Base-by-base conservation (phyloP, 2,329 filamentous ascomycete genomes). In the Sclerotinia nivalis region DNA sequence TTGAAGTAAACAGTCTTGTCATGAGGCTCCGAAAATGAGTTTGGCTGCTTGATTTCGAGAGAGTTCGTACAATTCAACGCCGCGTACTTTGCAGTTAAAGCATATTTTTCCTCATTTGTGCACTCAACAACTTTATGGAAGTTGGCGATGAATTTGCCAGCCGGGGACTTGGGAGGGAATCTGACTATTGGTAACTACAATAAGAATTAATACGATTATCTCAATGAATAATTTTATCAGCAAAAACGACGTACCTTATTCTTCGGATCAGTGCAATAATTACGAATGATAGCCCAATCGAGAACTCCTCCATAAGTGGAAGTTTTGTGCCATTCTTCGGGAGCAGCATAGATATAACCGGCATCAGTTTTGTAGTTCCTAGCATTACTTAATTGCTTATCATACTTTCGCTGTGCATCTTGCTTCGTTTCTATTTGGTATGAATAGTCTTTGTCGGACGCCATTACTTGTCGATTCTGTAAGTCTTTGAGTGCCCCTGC, bases 1-100 rank as follows among this genome's bases (percentile, higher is more conserved):
- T 55, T 55, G 15, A 55, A 31, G 25, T 55, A 55, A 4, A 55
- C 0, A 9, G 3, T 31, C 9, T 55, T 20, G 18, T 25, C 25
- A 28, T 0, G 0, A 0, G 20, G 28, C 0, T 4, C 15, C 25
- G 28, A 55, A 20, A 18, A 55, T 20, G 28, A 20, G 15, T 18
- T 31, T 1, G 52, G 52, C 4, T 31, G 1, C 28, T 55, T 55
- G 52, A 55, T 31, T 2, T 31, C 1, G 2, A 55, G 20, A 20
- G 1, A 4, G 3, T 4, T 4, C 0, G 15, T 20, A 2, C 20
- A 2, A 4, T 31, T 4, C 20, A 31, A 55, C 3, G 2, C 2
- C 8, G 2, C 25, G 15, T 28, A 55, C 25, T 55, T 55, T 10
- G 15, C 1, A 31, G 1, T 28, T 2, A 31, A 31, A 10, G 25